Conservation (phyloP, 352 stramenopile species). For the Albugo candida region DNA sequence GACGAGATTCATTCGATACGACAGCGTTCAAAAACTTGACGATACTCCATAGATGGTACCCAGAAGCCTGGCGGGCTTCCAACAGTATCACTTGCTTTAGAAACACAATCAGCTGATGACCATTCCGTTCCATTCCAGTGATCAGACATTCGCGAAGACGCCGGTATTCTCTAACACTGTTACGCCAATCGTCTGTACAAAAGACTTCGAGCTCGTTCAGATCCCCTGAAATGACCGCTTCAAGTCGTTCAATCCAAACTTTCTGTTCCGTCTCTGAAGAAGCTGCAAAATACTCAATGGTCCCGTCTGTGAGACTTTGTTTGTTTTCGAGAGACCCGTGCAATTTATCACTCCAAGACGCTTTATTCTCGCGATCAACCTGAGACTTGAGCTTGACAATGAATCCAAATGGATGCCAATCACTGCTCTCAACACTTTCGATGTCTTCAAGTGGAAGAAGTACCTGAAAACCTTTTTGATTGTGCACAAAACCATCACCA, state of each 20-base stretch:
- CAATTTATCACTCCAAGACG: not conserved
- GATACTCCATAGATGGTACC: conserved; percentile 52
- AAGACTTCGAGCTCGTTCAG: conserved; percentile 73
- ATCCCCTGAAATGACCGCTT: conserved; percentile 61
- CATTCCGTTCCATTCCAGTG: conserved; percentile 64
- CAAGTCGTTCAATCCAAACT: conserved; percentile 44
- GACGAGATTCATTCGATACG: conserved; percentile 61
- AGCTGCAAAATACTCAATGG: conserved; percentile 57
- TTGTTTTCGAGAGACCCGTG: not conserved
- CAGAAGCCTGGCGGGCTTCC: conserved; percentile 35
- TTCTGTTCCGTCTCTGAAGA: conserved; percentile 37
- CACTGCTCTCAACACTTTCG: conserved; percentile 37
- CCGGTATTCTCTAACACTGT: conserved; percentile 68
- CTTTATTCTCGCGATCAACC: not conserved
- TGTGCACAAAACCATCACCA: not conserved
- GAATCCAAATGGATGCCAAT: conserved; percentile 61
- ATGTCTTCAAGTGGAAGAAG: conserved; percentile 63
- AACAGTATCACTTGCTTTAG: conserved; percentile 54
- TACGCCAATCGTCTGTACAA: conserved; percentile 77
- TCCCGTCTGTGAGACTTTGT: conserved; percentile 1
- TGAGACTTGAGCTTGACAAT: conserved; percentile 27
- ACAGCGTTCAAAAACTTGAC: conserved; percentile 59
- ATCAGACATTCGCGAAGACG: conserved; percentile 57
- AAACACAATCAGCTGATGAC: conserved; percentile 64
- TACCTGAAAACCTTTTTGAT: conserved; percentile 36